These are phyloP conservation scores for Claviceps capensis DNA, from an alignment of 2,329 filamentous ascomycete species.

Conservation along the genomic window DNA sequence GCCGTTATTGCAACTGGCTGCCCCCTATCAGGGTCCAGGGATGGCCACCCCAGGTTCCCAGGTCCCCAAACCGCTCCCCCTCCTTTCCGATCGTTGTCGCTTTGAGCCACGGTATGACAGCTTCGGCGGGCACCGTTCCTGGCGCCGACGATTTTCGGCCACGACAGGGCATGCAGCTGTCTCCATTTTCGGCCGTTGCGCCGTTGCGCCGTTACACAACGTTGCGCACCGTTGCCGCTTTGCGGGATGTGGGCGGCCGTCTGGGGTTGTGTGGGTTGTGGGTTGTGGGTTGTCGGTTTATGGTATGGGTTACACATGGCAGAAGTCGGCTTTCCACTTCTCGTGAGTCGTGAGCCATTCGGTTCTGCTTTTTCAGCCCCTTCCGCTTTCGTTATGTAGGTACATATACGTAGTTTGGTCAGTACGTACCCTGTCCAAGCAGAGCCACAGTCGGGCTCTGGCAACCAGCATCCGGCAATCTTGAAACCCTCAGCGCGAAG, in stretches of 20 bases:
- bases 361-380: too few relatives aligned
- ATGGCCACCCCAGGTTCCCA: too few relatives aligned
- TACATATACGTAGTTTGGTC: too few relatives aligned
- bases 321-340: not conserved
- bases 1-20: too few relatives aligned
- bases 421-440: too few relatives aligned
- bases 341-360: too few relatives aligned
- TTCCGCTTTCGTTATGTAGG: too few relatives aligned
- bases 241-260: not conserved
- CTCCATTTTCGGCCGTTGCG: not conserved
- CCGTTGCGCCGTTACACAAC: not conserved
- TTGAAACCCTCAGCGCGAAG: too few relatives aligned
- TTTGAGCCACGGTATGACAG: not conserved
- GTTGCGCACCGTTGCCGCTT: not conserved
- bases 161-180: not conserved
- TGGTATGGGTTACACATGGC: not conserved
- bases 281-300: not conserved
- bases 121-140: not conserved
- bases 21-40: too few relatives aligned
- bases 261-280: not conserved
- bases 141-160: slow-evolving; percentile 3
- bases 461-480: too few relatives aligned
- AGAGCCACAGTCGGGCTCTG: too few relatives aligned
- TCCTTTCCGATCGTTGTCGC: not conserved
- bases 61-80: too few relatives aligned